Percentiles rank a stretch among this genome's conserved stretches.
Evolutionary conservation across 2,329 filamentous ascomycete genomes (phyloP).

Genomic region (Fusarium tjaetaba): DNA sequence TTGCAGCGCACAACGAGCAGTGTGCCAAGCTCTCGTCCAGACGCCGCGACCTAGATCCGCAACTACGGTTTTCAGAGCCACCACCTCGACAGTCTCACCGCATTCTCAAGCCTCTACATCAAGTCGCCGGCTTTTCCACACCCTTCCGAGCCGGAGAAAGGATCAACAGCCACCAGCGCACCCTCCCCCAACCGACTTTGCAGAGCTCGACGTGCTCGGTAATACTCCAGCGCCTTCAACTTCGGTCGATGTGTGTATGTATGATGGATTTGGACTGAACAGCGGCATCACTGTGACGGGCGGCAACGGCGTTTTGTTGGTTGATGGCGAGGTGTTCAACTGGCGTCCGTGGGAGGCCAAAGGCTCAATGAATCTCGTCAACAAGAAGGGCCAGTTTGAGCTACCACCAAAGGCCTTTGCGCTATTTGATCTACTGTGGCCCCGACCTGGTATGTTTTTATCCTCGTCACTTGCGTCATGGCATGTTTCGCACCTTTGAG

Average conservation of each 20-base stretch:
- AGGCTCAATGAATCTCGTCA: conserved; percentile 65
- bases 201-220: conserved; percentile 79
- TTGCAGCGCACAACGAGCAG: conserved; percentile 30
- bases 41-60: conserved; percentile 15
- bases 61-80: conserved; percentile 21
- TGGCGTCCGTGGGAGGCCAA: conserved; percentile 83
- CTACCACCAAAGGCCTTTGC: conserved; percentile 77
- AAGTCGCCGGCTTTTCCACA: conserved; percentile 36
- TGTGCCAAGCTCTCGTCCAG: conserved; percentile 34
- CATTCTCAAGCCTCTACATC: neutral
- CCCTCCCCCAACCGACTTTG: conserved; percentile 69
- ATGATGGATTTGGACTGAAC: conserved; percentile 87
- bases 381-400: conserved; percentile 84
- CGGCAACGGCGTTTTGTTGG: conserved; percentile 78
- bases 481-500: neutral
- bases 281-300: conserved; percentile 77
- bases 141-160: conserved; percentile 26
- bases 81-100: neutral
- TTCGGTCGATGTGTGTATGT: conserved; percentile 81
- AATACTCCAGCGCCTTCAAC: conserved; percentile 81
- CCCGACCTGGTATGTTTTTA: conserved; percentile 79
- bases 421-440: conserved; percentile 81
- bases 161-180: conserved; percentile 43
- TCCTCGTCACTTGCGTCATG: neutral
- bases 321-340: conserved; percentile 86